Evolutionary conservation across 805 yeast genomes (phyloP).

Genomic region (Kodamaea restingae): DNA sequence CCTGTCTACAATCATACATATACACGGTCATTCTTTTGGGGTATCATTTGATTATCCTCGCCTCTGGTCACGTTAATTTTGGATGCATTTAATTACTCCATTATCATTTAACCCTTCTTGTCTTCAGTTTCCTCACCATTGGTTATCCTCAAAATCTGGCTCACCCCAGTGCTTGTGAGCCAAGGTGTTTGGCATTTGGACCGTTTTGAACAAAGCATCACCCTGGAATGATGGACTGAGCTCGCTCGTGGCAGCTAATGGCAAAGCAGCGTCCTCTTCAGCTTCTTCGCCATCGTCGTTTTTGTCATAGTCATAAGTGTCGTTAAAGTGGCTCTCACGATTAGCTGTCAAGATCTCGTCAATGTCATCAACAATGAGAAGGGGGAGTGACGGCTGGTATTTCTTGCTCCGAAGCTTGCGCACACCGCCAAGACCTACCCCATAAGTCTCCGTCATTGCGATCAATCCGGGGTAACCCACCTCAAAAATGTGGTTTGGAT

Average conservation of each 20-base stretch:
- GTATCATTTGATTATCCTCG: no score
- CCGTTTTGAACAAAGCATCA: constrained; percentile 46
- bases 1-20: no score
- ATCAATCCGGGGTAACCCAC: constrained; percentile 67
- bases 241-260: not conserved
- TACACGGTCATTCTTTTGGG: no score
- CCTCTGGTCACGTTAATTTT: no score
- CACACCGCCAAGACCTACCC: constrained; percentile 67
- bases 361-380: constrained; percentile 63
- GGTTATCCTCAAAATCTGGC: constrained; percentile 57
- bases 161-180: constrained; percentile 49
- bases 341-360: constrained; percentile 51
- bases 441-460: constrained; percentile 72
- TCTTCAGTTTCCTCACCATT: constrained; percentile 58
- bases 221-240: constrained; percentile 27
- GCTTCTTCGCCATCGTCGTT: constrained; percentile 16
- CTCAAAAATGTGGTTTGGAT: constrained; percentile 49
- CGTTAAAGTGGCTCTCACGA: constrained; percentile 25
- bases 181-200: constrained; percentile 46
- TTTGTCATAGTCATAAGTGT: constrained; percentile 24
- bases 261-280: constrained; percentile 19
- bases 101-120: no score
- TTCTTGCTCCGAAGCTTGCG: constrained; percentile 49
- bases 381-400: constrained; percentile 71
- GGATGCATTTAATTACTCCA: no score